Evolutionary conservation across 345 rosid species (phyloP).

Genomic region (Toxicodendron radicans): DNA sequence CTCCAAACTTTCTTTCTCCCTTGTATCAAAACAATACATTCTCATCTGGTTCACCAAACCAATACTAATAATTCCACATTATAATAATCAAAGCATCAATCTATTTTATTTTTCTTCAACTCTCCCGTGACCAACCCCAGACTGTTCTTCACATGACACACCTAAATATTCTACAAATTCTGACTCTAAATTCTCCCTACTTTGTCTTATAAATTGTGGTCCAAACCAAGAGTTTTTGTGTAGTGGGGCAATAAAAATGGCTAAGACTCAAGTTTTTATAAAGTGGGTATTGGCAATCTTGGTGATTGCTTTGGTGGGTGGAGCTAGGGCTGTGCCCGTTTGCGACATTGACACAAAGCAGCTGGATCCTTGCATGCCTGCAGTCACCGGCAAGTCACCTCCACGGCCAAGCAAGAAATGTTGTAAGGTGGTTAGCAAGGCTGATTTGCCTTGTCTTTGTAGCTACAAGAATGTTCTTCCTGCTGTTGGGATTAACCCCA

Average conservation of each 20-base stretch:
- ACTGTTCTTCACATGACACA: conserved; percentile 29
- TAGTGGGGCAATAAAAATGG: too few relatives aligned
- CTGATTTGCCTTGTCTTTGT: conserved; percentile 52
- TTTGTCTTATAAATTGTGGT: too few relatives aligned
- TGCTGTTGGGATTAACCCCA: conserved; percentile 40
- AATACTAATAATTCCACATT: background rate
- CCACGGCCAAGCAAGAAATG: conserved; percentile 45
- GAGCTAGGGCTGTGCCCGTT: too few relatives aligned
- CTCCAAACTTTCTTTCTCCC: background rate
- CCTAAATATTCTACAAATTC: background rate
- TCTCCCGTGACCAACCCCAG: conserved; percentile 22
- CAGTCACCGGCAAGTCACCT: conserved; percentile 20
- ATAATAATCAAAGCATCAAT: background rate
- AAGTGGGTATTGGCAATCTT: too few relatives aligned
- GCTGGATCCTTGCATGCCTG: too few relatives aligned
- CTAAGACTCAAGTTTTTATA: too few relatives aligned
- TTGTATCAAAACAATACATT: background rate
- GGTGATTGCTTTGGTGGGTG: too few relatives aligned
- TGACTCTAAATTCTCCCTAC: too few relatives aligned
- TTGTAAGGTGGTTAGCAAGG: conserved; percentile 37
- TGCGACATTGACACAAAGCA: too few relatives aligned
- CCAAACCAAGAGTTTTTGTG: too few relatives aligned
- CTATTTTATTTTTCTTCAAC: background rate
- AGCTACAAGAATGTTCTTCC: conserved; percentile 45
- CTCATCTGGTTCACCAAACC: conserved; percentile 1